These are phyloP conservation scores for Marsdenia floribunda DNA, from an alignment of 257 asterid species.

Conservation along the genomic window DNA sequence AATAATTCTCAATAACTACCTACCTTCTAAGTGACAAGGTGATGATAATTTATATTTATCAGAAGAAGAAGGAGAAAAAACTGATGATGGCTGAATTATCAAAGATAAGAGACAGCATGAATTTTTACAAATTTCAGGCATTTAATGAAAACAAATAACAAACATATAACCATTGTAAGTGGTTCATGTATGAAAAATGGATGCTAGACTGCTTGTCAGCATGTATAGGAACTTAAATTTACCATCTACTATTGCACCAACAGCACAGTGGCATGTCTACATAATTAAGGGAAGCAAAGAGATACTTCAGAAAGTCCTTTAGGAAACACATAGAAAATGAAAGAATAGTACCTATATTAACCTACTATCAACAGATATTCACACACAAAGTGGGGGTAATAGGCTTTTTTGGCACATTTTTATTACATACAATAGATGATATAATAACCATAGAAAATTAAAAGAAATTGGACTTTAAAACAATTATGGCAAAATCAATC, in stretches of 20 bases:
- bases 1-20: neutral
- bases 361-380: neutral
- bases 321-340: neutral
- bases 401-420: neutral
- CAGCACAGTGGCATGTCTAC: neutral
- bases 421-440: neutral
- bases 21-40: neutral
- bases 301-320: neutral
- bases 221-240: neutral
- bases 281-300: neutral
- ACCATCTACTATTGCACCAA: neutral
- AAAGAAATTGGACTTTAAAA: neutral
- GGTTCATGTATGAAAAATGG: neutral
- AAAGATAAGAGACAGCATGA: neutral
- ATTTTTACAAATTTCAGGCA: neutral
- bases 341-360: neutral
- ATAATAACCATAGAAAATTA: neutral
- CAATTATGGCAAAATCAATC: neutral
- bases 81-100: neutral
- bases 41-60: neutral
- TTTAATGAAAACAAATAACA: neutral
- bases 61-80: neutral
- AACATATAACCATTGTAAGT: neutral
- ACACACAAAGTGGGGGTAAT: neutral
- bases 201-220: neutral